Evolutionary conservation across 2,329 filamentous ascomycete genomes (phyloP), one percentile per base, ranked within the genome.

Genomic region (Ophiocordyceps unilateralis): DNA sequence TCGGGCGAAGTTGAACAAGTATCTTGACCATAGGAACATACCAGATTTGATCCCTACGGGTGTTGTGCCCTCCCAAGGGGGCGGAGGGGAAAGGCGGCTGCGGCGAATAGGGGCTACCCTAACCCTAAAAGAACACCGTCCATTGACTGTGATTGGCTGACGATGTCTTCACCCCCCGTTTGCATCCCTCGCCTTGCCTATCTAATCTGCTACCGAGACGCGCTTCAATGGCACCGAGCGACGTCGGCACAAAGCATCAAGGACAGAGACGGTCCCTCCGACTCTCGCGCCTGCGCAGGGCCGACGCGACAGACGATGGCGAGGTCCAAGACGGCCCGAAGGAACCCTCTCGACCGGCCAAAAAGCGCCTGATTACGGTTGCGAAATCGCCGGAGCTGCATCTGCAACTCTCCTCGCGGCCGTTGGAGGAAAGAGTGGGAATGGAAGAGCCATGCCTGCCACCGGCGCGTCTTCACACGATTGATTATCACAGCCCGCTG

Each of bases 401-500:
- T 24, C 38, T 23, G 23, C 43, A 42, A 3, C 41, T 52, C 17
- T 47, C 50, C 28, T 41, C 40, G 12, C n/a, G 17, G 9, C 5
- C 14, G 1, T 1, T 10, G 17, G 20, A 20, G 17, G 21, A 14
- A 28, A 7, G 10, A 26, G n/a, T n/a, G n/a, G n/a, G n/a, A n/a
- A n/a, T n/a, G n/a, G 1, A 5, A 3, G 17, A 48, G 23, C 22
- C 47, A 2, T 54, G 51, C 39, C 21, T 40, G 17, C 45, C 47
- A 4, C 45, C 48, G 6, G 32, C 28, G 14, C 50, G 51, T 5
- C 46, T 15, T 4, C 51, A 53, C 36, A 44, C 47, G 15, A 14
- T 45, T 39, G 32, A 49, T 24, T 76, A 76, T 45, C 72, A 76
- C 51, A 58, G 60, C 2, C 70, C 72, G 0, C 56, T 68, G 5